Evolutionary conservation across 2,329 filamentous ascomycete genomes (phyloP).

Genomic region (Capronia americana): DNA sequence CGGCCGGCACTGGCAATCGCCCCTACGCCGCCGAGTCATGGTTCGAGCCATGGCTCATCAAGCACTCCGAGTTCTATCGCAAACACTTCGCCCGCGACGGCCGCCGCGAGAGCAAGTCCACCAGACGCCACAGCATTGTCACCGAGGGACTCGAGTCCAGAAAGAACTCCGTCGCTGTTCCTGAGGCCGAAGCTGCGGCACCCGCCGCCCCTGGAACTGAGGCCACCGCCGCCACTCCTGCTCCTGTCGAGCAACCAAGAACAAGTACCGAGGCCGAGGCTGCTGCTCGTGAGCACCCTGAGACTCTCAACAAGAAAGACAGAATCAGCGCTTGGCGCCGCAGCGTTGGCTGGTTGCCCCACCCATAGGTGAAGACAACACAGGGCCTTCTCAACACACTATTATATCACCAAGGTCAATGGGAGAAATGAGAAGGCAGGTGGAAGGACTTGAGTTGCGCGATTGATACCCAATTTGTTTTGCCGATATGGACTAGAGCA

Average conservation of each 20-base stretch:
- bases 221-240: constrained; percentile 19
- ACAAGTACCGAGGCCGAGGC: constrained; percentile 18
- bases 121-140: constrained; percentile 33
- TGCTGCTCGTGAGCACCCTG: constrained; percentile 2
- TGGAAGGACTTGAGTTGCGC: not conserved
- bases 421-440: not conserved
- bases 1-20: constrained; percentile 28
- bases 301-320: constrained; percentile 20
- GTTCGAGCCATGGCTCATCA: constrained; percentile 39
- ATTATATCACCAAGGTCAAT: not conserved
- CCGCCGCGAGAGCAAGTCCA: constrained; percentile 31
- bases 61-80: constrained; percentile 37
- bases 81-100: constrained; percentile 34
- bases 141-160: constrained; percentile 31
- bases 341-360: constrained; percentile 32
- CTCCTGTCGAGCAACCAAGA: constrained; percentile 29
- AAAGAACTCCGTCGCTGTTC: constrained; percentile 32
- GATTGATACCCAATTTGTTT: constrained; percentile 21
- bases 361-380: constrained; percentile 25
- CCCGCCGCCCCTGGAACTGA: constrained; percentile 35
- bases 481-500: not conserved
- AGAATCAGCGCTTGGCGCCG: constrained; percentile 26
- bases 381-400: not conserved
- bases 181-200: constrained; percentile 25
- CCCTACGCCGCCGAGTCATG: constrained; percentile 36